Conservation (phyloP, 2,329 filamentous ascomycete species). For the Sphaceloma murrayae region DNA sequence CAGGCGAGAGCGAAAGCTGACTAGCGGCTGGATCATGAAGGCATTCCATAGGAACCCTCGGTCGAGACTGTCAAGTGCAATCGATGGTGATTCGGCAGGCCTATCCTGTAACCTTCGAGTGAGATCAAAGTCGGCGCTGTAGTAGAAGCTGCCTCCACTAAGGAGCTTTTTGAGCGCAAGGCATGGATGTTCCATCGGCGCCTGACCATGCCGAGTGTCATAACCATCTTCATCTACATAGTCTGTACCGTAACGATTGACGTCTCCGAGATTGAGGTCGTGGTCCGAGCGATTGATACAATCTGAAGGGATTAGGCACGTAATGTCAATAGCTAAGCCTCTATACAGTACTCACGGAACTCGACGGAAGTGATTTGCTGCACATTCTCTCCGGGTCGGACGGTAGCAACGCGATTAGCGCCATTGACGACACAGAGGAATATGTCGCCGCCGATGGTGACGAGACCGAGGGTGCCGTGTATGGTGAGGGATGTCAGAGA, state of each 20-base stretch:
- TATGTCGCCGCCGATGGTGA: slow-evolving; percentile 72
- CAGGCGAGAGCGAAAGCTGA: slow-evolving; percentile 77
- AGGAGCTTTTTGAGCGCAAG: slow-evolving; percentile 83
- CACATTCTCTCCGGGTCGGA: slow-evolving; percentile 80
- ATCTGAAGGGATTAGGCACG: slow-evolving; percentile 44
- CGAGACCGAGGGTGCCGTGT: slow-evolving; percentile 78
- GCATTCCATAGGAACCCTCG: slow-evolving; percentile 95
- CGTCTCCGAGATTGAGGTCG: slow-evolving; percentile 59
- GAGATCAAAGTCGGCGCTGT: slow-evolving; percentile 95
- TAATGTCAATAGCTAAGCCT: background rate
- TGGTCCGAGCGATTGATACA: slow-evolving; percentile 81
- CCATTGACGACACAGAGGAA: slow-evolving; percentile 85
- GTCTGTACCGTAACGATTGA: slow-evolving; percentile 47
- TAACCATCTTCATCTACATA: slow-evolving; percentile 45
- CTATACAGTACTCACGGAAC: slow-evolving; percentile 47
- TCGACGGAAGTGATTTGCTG: slow-evolving; percentile 79
- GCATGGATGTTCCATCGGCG: slow-evolving; percentile 76
- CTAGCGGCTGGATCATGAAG: slow-evolving; percentile 90
- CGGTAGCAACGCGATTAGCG: slow-evolving; percentile 65
- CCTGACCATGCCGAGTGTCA: slow-evolving; percentile 41
- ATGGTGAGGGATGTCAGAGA: slow-evolving; percentile 63
- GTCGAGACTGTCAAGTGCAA: slow-evolving; percentile 88
- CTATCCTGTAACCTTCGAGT: slow-evolving; percentile 88
- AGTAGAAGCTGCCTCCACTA: slow-evolving; percentile 91
- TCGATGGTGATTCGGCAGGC: slow-evolving; percentile 45